These are phyloP conservation scores for Trichoderma hamatum DNA, from an alignment of 2,329 filamentous ascomycete genomes.

Conservation along the genomic window DNA sequence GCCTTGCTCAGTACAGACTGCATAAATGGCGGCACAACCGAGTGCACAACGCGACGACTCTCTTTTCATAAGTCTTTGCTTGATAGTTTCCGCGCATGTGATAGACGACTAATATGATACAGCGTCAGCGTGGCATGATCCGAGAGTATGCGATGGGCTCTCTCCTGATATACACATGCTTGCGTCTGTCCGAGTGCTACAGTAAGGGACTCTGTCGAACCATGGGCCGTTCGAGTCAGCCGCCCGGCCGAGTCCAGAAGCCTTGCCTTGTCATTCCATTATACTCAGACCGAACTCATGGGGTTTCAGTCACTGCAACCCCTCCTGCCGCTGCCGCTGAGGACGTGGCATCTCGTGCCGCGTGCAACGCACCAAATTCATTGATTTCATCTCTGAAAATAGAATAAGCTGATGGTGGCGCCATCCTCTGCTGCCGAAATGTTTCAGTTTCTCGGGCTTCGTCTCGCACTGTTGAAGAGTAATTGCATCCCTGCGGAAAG, in stretches of 20 bases:
- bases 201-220: not conserved
- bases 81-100: not conserved
- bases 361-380: conserved; percentile 58
- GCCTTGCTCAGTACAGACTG: not conserved
- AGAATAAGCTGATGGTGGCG: conserved; percentile 54
- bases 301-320: conserved; percentile 51
- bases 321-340: conserved; percentile 44
- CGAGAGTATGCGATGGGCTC: not conserved
- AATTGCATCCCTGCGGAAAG: conserved; percentile 53
- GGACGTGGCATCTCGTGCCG: conserved; percentile 55
- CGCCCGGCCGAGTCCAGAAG: not conserved
- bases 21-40: not conserved
- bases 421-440: conserved; percentile 45
- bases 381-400: conserved; percentile 53
- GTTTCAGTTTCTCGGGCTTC: conserved; percentile 51
- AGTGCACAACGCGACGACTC: not conserved
- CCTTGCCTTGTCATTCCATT: not conserved
- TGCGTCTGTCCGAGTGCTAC: not conserved
- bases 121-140: conserved; percentile 2
- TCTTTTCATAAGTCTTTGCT: not conserved
- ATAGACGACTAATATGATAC: not conserved
- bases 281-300: conserved; percentile 31
- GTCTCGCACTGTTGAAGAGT: conserved; percentile 46
- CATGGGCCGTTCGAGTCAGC: not conserved
- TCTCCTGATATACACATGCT: conserved; percentile 10